phyloP scores from a whole-genome alignment of 2,329 filamentous ascomycete genomes.

The Microsporum audouinii region DNA sequence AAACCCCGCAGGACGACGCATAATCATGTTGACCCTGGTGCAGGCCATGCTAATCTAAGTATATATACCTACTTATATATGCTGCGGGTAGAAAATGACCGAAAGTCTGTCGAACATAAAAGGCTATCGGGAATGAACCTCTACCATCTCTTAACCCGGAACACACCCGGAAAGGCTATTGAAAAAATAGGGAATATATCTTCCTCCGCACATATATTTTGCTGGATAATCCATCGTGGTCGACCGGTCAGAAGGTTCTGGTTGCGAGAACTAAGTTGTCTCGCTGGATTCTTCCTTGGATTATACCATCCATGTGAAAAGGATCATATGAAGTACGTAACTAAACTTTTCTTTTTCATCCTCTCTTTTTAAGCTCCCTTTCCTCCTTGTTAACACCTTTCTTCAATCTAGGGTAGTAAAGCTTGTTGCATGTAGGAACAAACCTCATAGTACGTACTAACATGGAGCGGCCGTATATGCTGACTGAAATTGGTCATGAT shows the following conservation, averaged over 20 bases:
- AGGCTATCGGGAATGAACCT: constrained; percentile 1
- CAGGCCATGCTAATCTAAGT: not conserved
- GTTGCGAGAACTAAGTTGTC: not conserved
- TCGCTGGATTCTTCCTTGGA: not conserved
- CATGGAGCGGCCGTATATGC: not conserved
- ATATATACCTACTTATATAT: not conserved
- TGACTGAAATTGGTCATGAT: not conserved
- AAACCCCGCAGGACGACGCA: constrained; percentile 2
- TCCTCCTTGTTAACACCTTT: not conserved
- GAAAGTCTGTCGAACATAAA: not conserved
- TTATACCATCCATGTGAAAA: not conserved
- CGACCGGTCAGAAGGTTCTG: not conserved
- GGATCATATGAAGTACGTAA: not conserved
- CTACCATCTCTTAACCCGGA: not conserved
- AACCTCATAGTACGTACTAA: too few species aligned
- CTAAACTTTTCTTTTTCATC: not conserved
- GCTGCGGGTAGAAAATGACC: not conserved
- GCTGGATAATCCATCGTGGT: not conserved
- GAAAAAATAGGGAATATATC: not conserved
- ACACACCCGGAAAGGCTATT: constrained; percentile 1
- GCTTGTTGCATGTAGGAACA: not conserved
- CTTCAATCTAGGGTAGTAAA: not conserved
- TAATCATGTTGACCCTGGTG: not conserved
- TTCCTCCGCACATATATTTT: not conserved
- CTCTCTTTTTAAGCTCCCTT: not conserved